A percentile compares a stretch with the other conserved stretches of the same genome.
Conservation (phyloP, 2,329 filamentous ascomycete species). For the Alternaria viburni region DNA sequence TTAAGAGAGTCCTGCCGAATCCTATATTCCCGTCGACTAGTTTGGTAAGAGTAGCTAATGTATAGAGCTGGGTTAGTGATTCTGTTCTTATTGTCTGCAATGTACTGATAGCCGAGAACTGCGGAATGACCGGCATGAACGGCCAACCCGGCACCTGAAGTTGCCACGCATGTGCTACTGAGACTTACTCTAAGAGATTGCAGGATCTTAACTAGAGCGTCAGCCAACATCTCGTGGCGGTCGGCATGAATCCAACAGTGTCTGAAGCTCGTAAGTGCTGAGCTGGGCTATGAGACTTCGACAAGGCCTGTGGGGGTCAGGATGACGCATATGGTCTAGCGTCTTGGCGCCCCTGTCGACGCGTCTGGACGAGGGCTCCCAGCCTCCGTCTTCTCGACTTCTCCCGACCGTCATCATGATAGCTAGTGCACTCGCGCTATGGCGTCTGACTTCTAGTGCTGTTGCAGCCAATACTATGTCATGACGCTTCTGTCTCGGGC, state of each 20-base stretch:
- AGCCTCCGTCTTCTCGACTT: background rate
- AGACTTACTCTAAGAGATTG: background rate
- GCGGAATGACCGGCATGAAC: background rate
- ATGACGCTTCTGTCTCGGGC: background rate
- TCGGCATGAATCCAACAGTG: background rate
- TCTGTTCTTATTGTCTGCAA: background rate
- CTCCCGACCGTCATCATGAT: background rate
- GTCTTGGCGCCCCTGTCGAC: background rate
- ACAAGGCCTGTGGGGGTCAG: background rate
- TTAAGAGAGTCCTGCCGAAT: background rate
- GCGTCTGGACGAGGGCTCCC: background rate
- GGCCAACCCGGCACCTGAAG: background rate
- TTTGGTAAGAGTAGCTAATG: background rate
- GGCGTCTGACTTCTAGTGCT: background rate
- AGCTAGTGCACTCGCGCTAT: background rate
- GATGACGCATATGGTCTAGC: background rate
- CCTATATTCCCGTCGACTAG: background rate
- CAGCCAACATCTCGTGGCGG: background rate
- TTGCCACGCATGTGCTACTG: background rate
- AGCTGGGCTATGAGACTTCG: background rate
- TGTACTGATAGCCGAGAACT: background rate
- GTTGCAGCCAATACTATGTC: background rate
- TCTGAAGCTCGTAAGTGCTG: background rate
- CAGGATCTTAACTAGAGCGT: background rate
- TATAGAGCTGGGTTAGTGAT: background rate